phyloP scores from a whole-genome alignment of 768 basidiomycete species.

The Macrolepiota fuliginosa region DNA sequence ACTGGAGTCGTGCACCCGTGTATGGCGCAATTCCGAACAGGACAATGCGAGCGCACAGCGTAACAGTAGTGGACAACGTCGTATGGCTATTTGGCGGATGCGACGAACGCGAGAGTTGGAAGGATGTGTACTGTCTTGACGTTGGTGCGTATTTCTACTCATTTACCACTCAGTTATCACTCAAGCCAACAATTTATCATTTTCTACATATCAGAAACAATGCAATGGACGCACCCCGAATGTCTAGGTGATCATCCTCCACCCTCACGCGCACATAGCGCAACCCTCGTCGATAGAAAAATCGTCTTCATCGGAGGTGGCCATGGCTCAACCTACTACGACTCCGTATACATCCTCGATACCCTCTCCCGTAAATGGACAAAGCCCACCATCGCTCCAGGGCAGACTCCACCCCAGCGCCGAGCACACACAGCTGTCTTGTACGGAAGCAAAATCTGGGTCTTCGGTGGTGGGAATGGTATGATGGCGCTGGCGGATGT shows the following conservation, averaged over 20 bases:
- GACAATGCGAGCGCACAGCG: constrained; percentile 78
- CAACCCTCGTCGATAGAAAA: constrained; percentile 76
- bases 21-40: constrained; percentile 66
- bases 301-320: constrained; percentile 86
- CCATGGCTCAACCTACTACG: constrained; percentile 80
- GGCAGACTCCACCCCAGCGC: constrained; percentile 55
- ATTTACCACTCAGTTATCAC: constrained; percentile 16
- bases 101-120: constrained; percentile 72
- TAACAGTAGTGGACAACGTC: constrained; percentile 78
- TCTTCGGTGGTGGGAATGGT: constrained; percentile 93
- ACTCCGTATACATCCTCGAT: constrained; percentile 80
- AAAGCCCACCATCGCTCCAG: constrained; percentile 38
- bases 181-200: too few species aligned
- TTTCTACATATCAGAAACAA: constrained; percentile 57
- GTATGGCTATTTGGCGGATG: constrained; percentile 91
- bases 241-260: constrained; percentile 74
- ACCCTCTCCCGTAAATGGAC: constrained; percentile 70
- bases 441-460: constrained; percentile 70
- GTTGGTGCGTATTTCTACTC: constrained; percentile 49
- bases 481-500: constrained; percentile 84
- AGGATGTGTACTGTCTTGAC: constrained; percentile 83
- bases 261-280: constrained; percentile 85
- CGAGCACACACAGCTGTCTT: constrained; percentile 86
- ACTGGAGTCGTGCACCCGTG: constrained; percentile 83
- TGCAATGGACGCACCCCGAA: constrained; percentile 84